Evolutionary conservation across 1,139 yeast genomes (phyloP), one percentile per base, ranked within the genome.

Genomic region (Kluyveromyces marxianus): DNA sequence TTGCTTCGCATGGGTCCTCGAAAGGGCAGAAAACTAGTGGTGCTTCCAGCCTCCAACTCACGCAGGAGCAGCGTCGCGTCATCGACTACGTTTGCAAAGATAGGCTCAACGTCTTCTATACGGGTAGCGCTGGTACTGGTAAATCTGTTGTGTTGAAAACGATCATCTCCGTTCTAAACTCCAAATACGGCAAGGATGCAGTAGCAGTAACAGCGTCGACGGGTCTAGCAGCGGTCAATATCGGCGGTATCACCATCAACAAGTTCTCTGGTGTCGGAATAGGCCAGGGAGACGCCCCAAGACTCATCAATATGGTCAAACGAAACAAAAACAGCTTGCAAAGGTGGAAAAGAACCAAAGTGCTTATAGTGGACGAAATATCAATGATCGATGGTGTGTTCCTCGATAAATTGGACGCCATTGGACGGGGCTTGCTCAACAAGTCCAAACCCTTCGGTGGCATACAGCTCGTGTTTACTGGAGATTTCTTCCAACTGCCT

Each of bases 151-250:
- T 89, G 7, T 67, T 89, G 44, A 69, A 75, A 42, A 76, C 77
- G 37, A 67, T 89, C 33, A 85, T 88, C 25, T 59, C 63, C 8
- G 59, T 63, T 14, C 57, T 81, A 37, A 62, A 67, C 14, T 63
- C 69, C 4, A 65, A 70, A 40, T 62, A 69, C 46, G 77, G 78
- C 1, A 57, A 64, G 2, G 70, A 69, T 7, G 66, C 70, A 0
- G 83, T 89, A 2, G 96, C 92, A 0, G 79, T 89, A 2, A 84
- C 95, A 1, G 97, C 97, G 0, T 85, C 96, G 0, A 88, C 96
- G 0, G 97, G 97, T 1, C 67, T 89, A 54, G 97, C 97, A 0
- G 96, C 96, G 0, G 78, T 86, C 38, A 87, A 84, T 57, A 81
- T 89, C 55, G 92, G 89, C 1, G 97, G 97, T 21, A 76, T 74